Evolutionary conservation across 2,329 filamentous ascomycete species (phyloP).

Genomic region (Stachybotrys chlorohalonatus): DNA sequence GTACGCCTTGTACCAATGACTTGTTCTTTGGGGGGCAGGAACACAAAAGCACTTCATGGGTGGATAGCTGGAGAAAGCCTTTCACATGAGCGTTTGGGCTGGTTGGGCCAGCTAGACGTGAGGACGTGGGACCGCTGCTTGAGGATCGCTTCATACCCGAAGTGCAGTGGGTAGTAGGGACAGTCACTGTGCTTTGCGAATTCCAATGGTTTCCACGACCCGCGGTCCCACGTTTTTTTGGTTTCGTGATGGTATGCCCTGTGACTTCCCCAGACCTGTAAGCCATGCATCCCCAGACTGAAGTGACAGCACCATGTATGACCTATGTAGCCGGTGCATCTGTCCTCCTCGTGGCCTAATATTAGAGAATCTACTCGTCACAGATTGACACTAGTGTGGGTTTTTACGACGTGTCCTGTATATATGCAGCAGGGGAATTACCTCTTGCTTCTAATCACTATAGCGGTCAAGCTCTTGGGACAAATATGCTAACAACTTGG

Average conservation of each 20-base stretch:
- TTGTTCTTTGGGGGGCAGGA: slow-evolving; percentile 27
- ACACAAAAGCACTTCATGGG: slow-evolving; percentile 41
- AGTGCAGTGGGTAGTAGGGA: slow-evolving; percentile 38
- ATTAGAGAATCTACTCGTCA: too few relatives aligned
- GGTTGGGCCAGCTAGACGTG: slow-evolving; percentile 32
- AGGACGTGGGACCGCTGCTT: slow-evolving; percentile 56
- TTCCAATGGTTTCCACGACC: slow-evolving; percentile 47
- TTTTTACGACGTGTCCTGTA: too few relatives aligned
- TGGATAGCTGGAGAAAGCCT: slow-evolving; percentile 51
- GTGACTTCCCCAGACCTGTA: not conserved
- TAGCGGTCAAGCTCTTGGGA: too few relatives aligned
- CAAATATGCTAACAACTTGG: too few relatives aligned
- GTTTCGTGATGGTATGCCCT: not conserved
- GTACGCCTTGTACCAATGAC: slow-evolving; percentile 36
- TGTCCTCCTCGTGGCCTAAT: too few relatives aligned
- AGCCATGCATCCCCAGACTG: too few relatives aligned
- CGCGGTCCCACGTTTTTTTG: not conserved
- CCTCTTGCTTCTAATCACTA: too few relatives aligned
- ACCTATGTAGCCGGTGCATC: too few relatives aligned
- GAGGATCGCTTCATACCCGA: slow-evolving; percentile 55
- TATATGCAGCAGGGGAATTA: too few relatives aligned
- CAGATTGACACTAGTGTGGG: too few relatives aligned
- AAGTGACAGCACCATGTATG: too few relatives aligned
- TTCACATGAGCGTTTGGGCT: slow-evolving; percentile 45
- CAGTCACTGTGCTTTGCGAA: slow-evolving; percentile 50